Evolutionary conservation across 192 early-diverging fungal species (phyloP).

Genomic region (Thamnidium elegans): DNA sequence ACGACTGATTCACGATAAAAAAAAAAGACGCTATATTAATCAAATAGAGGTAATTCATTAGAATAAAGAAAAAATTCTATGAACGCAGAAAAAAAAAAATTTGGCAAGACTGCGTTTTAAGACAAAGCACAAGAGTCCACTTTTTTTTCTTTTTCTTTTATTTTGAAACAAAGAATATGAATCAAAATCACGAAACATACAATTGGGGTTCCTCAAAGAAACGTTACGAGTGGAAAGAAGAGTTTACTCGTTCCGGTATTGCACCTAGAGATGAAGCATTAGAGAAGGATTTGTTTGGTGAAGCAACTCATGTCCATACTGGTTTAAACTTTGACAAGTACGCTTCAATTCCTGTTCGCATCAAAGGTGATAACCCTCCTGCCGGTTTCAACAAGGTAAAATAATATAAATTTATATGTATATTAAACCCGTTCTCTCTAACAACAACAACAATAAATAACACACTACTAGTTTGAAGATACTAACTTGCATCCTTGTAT

Average conservation of each 20-base stretch:
- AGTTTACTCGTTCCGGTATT: slow-evolving; percentile 48
- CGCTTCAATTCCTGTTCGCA: slow-evolving; percentile 61
- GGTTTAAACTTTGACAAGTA: slow-evolving; percentile 82
- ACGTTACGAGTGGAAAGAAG: slow-evolving; percentile 53
- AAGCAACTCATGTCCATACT: slow-evolving; percentile 55
- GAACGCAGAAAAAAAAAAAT: too few species aligned
- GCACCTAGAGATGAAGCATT: slow-evolving; percentile 57
- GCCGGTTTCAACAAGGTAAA: slow-evolving; percentile 44
- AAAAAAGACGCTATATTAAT: too few species aligned
- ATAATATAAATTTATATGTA: neutral
- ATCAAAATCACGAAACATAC: slow-evolving; percentile 5
- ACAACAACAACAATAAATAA: too few species aligned
- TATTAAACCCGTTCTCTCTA: too few species aligned
- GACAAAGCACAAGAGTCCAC: too few species aligned
- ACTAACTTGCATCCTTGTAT: slow-evolving; percentile 61
- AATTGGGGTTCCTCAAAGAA: slow-evolving; percentile 46
- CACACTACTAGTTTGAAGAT: slow-evolving; percentile 51
- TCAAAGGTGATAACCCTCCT: slow-evolving; percentile 52
- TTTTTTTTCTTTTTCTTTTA: neutral
- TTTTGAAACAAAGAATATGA: neutral
- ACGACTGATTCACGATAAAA: too few species aligned
- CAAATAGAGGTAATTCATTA: too few species aligned
- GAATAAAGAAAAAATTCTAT: too few species aligned
- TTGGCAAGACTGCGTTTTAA: too few species aligned
- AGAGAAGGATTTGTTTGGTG: slow-evolving; percentile 61